A percentile compares a stretch with the other conserved stretches of the same genome.
Evolutionary conservation across 805 yeast species (phyloP).

Genomic region (Ogataea pignaliae): DNA sequence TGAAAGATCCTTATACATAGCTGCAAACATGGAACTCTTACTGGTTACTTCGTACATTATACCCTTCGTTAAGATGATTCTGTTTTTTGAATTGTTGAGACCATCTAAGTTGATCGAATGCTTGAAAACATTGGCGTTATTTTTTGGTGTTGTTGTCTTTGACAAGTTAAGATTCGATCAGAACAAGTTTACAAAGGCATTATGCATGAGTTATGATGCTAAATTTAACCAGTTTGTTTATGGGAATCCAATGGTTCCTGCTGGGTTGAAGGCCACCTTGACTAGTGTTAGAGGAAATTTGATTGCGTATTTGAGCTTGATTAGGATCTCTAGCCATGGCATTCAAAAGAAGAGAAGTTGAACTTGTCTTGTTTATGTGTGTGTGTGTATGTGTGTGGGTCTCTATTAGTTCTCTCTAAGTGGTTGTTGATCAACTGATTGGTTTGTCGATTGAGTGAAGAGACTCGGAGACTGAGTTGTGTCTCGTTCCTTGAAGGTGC

Average conservation of each 20-base stretch:
- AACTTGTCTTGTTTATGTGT: not conserved
- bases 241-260: slow-evolving; percentile 35
- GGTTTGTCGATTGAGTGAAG: no score
- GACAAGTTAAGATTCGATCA: slow-evolving; percentile 58
- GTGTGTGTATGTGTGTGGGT: not conserved
- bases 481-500: no score
- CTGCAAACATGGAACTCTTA: slow-evolving; percentile 45
- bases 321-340: slow-evolving; percentile 11
- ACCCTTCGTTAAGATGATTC: slow-evolving; percentile 39
- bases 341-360: slow-evolving; percentile 11
- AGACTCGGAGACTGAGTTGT: no score
- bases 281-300: slow-evolving; percentile 6
- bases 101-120: slow-evolving; percentile 23
- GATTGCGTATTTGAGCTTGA: slow-evolving; percentile 7
- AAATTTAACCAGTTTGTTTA: slow-evolving; percentile 35
- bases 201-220: slow-evolving; percentile 43
- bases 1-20: slow-evolving; percentile 38
- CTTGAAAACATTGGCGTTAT: slow-evolving; percentile 33
- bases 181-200: slow-evolving; percentile 47
- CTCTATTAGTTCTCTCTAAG: not conserved
- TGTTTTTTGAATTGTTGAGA: slow-evolving; percentile 32
- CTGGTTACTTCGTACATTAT: slow-evolving; percentile 35
- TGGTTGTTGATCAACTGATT: no score
- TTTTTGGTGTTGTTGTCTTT: slow-evolving; percentile 47
- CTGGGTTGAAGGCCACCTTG: slow-evolving; percentile 10